phyloP scores from a whole-genome alignment of 345 rosid species.

The Acer negundo region DNA sequence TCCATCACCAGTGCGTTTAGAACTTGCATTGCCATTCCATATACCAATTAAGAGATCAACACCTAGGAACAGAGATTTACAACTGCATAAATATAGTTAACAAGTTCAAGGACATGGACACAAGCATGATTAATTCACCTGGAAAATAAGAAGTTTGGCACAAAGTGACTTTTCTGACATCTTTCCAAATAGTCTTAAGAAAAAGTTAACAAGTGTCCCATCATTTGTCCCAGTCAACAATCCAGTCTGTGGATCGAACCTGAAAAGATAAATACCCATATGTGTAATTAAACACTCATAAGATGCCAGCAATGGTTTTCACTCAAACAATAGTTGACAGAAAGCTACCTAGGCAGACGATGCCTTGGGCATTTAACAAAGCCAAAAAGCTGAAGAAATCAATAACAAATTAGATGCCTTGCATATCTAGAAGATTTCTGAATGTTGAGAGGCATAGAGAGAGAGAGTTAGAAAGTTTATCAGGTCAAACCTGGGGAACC shows the following conservation, averaged over 20 bases:
- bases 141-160: conserved; percentile 77
- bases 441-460: conserved; percentile 11
- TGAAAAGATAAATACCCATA: conserved; percentile 26
- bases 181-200: conserved; percentile 72
- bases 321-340: neutral
- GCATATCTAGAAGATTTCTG: neutral
- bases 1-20: neutral
- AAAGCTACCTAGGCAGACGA: conserved; percentile 84
- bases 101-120: neutral
- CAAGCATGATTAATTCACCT: conserved; percentile 46
- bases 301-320: neutral
- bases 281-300: neutral
- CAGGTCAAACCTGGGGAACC: conserved; percentile 80
- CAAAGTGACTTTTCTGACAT: conserved; percentile 86
- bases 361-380: conserved; percentile 86
- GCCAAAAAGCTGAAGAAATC: conserved; percentile 73
- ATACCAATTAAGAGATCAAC: neutral
- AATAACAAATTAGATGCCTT: conserved; percentile 30
- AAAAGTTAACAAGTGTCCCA: conserved; percentile 87
- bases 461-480: conserved; percentile 14
- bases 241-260: conserved; percentile 90
- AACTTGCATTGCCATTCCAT: neutral
- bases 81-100: neutral
- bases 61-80: neutral
- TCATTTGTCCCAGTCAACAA: conserved; percentile 88